phyloP scores from a whole-genome alignment of 441 rosid species.

The Syzygium malaccense region DNA sequence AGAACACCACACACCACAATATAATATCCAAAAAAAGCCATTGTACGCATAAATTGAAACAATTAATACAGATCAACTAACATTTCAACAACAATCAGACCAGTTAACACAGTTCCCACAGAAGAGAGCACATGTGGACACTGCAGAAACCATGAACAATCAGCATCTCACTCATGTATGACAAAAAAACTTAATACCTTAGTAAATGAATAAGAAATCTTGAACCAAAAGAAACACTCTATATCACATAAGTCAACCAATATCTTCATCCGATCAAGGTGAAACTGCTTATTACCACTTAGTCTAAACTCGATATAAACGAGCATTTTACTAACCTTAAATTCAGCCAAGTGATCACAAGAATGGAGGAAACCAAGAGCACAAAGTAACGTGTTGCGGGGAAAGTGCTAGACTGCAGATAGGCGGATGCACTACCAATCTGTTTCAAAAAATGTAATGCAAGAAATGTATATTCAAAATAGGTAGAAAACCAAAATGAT shows the following conservation, averaged over 20 bases:
- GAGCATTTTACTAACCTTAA: slow-evolving; percentile 42
- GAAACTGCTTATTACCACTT: not conserved
- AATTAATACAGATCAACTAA: not conserved
- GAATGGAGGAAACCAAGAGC: slow-evolving; percentile 70
- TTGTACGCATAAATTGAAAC: accelerated
- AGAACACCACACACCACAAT: not conserved
- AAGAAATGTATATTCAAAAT: not conserved
- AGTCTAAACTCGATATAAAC: not conserved
- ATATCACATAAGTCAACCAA: not conserved
- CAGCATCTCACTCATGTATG: not conserved
- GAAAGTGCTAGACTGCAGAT: slow-evolving; percentile 59
- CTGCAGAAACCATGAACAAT: not conserved
- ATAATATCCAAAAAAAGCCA: not conserved
- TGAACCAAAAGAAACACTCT: not conserved
- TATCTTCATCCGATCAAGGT: not conserved
- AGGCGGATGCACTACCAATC: slow-evolving; percentile 81
- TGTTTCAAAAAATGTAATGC: slow-evolving; percentile 5
- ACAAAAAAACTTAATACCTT: not conserved
- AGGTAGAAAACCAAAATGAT: not conserved
- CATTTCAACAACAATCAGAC: not conserved
- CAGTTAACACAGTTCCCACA: not conserved
- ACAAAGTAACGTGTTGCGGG: slow-evolving; percentile 34
- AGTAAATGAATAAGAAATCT: not conserved
- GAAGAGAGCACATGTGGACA: not conserved
- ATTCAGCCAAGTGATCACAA: slow-evolving; percentile 80